Conservation (phyloP, 2,329 filamentous ascomycete genomes). For the Nemania serpens region DNA sequence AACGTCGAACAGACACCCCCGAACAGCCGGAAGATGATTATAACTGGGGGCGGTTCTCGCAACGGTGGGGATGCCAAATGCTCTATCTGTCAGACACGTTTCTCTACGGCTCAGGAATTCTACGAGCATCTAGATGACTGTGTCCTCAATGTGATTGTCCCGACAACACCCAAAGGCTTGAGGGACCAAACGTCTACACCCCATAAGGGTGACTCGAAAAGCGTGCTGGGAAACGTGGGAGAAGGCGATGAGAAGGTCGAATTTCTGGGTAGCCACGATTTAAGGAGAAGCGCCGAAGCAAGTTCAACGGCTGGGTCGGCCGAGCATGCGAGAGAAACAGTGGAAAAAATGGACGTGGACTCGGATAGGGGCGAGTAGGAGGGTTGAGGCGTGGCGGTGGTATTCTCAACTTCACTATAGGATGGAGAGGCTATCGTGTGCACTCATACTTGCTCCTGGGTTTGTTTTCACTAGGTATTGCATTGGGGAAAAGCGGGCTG, state of each 20-base stretch:
- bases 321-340: slow-evolving; percentile 29
- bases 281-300: slow-evolving; percentile 26
- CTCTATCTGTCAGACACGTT: slow-evolving; percentile 82
- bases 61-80: slow-evolving; percentile 74
- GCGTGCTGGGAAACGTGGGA: slow-evolving; percentile 29
- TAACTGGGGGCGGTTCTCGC: slow-evolving; percentile 43
- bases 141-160: slow-evolving; percentile 63
- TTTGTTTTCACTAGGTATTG: background rate
- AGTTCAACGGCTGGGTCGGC: slow-evolving; percentile 23
- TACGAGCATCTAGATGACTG: slow-evolving; percentile 89
- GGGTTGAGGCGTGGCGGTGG: background rate
- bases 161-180: slow-evolving; percentile 45
- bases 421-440: background rate
- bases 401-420: background rate
- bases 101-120: slow-evolving; percentile 89
- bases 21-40: slow-evolving; percentile 77
- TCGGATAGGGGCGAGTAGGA: slow-evolving; percentile 34
- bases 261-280: slow-evolving; percentile 18
- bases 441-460: background rate
- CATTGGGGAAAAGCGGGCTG: background rate
- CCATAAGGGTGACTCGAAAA: slow-evolving; percentile 34
- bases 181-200: slow-evolving; percentile 37
- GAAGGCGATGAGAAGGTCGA: slow-evolving; percentile 34
- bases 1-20: slow-evolving; percentile 91
- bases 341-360: slow-evolving; percentile 41